Base-by-base conservation (phyloP, 192 early-diverging fungal genomes). In the Endogone sp. region DNA sequence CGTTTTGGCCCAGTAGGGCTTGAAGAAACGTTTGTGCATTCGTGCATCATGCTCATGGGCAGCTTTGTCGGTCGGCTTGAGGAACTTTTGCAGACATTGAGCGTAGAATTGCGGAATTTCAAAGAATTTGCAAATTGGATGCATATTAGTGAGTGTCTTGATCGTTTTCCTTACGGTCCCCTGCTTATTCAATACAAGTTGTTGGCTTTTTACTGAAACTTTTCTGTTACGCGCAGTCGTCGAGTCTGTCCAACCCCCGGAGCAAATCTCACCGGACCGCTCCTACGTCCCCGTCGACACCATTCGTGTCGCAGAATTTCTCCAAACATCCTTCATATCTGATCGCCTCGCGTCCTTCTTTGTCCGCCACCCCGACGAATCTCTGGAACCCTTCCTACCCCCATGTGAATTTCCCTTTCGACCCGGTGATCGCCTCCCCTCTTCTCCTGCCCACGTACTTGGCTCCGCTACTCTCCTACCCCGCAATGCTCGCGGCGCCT, bases 321-420 rank as follows among this genome's bases (percentile, higher is more conserved):
- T 71, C 49, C 23, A 63, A 29, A 71, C 64, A 9, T 62, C 60
- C 2, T 71, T 71, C 26, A 65, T 25, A 55, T 63, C 37, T 3
- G 70, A 71, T 22, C 60, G 70, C 3, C 28, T 71, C 13, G 54
- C 70, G 9, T 29, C 29, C 11, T 71, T 58, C 29, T 71, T 71
- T 65, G 63, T 59, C 24, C 32, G 25, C 22, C 16, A 59, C 13
- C 63, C 64, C 3, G 30, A 55, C n/a, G 65, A 28, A 13, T 58
- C 65, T 10, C 59, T 67, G 31, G 65, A 67, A 29, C 65, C 65
- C 6, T 67, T 67, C 65, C 29, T 67, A 22, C 54, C 54, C 0
- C 24, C 65, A 11, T 55, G 56, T 13, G 59, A 67, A 20, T 67
- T 67, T 56, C 56, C 56, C 49, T 29, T 59, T 4, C 65, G 59